Evolutionary conservation across 2,329 filamentous ascomycete genomes (phyloP).

Genomic region (Xylariomycetidae sp.): DNA sequence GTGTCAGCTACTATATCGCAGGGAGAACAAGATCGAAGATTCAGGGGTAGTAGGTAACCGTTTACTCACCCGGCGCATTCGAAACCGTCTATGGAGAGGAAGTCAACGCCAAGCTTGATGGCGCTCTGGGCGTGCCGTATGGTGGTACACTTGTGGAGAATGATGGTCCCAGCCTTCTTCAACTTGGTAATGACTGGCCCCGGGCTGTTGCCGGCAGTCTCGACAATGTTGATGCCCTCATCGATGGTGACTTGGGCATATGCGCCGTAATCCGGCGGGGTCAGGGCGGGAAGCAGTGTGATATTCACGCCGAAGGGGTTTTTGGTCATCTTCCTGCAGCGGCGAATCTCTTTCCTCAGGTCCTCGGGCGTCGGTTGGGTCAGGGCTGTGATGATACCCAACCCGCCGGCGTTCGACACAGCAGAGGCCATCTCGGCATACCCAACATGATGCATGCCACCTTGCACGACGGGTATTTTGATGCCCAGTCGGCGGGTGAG

Average conservation of each 20-base stretch:
- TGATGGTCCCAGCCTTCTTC: constrained; percentile 69
- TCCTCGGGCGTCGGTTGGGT: constrained; percentile 90
- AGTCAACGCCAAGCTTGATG: constrained; percentile 91
- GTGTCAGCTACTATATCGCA: constrained; percentile 3
- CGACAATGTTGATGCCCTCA: constrained; percentile 84
- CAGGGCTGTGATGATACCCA: constrained; percentile 79
- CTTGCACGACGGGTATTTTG: constrained; percentile 69
- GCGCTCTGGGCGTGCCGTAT: constrained; percentile 90
- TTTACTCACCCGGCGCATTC: constrained; percentile 75
- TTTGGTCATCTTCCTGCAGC: constrained; percentile 72
- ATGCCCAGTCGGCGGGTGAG: constrained; percentile 54
- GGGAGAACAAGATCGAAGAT: constrained; percentile 3
- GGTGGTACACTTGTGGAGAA: constrained; percentile 97
- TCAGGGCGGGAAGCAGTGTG: constrained; percentile 83
- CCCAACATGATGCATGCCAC: constrained; percentile 82
- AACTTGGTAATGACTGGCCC: constrained; percentile 86
- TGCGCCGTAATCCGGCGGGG: constrained; percentile 84
- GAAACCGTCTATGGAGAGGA: constrained; percentile 94
- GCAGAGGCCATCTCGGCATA: constrained; percentile 73
- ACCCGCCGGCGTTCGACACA: constrained; percentile 74
- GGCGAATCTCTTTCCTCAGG: constrained; percentile 87
- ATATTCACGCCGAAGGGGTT: constrained; percentile 90
- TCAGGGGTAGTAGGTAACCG: constrained; percentile 1
- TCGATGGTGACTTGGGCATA: constrained; percentile 92
- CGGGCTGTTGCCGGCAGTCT: constrained; percentile 84